Base-by-base conservation (phyloP, 108 stramenopile genomes). In the Pseudonitzschia multistriata region DNA sequence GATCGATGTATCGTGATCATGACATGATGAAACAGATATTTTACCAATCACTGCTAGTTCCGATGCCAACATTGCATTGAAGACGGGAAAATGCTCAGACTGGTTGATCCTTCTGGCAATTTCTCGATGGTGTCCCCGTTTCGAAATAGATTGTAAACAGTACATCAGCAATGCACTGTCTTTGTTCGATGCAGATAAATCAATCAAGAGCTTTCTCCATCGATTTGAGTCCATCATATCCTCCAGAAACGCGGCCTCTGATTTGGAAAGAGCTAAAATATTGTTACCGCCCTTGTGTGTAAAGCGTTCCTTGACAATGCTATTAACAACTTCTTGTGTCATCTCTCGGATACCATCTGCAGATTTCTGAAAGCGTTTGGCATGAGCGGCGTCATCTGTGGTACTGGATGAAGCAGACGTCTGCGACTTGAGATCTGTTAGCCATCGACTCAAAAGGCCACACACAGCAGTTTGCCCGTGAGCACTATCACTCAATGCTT, bases 51-150 rank as follows among this genome's bases (percentile, higher is more conserved):
- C 68, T 10, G 85, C 36, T 3, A 94, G 68, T 71, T 94, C 93
- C 10, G 85, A 88, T 36, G 67, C 56, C 27, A 94, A 66, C 88
- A 94, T 91, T 14, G 86, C 82, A 71, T 85, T 85, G 49, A 90
- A 90, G 4, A 94, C 93, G 0, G 87, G 74, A 78, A 94, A 94
- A 55, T 91, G 89, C 56, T 94, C 93, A 11, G 87, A 88, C 66
- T 90, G 93, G 49, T 94, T 87, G 61, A 94, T 88, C 45, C 93
- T 64, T 45, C 85, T 79, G 15, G 90, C 88, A 49, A 94, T 91
- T 59, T 88, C 93, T 37, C 93, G 77, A 73, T 94, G 93, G 57
- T 94, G 84, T 19, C 93, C 93, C 50, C 82, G 62, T 28, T 91
- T 88, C 19, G 90, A 91, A 37, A 94, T 94, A 3, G 76, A 69